These are phyloP conservation scores for Diaporthe ilicicola DNA, from an alignment of 2,329 filamentous ascomycete species.

Conservation along the genomic window DNA sequence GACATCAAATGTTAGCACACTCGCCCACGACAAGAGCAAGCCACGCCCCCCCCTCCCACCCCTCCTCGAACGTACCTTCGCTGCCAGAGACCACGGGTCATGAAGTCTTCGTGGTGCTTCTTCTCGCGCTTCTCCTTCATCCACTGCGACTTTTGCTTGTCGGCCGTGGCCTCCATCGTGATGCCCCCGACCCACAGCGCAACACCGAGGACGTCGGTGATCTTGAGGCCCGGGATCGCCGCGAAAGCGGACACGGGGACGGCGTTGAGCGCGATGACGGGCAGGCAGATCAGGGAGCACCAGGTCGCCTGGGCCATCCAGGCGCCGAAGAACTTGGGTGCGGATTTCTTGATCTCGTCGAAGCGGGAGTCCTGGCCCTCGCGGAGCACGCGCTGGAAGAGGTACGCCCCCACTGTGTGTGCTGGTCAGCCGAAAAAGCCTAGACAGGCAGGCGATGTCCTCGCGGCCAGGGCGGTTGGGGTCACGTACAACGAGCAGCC, in stretches of 20 bases:
- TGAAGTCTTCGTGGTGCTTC: constrained; percentile 72
- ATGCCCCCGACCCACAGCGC: constrained; percentile 67
- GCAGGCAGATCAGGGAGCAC: constrained; percentile 73
- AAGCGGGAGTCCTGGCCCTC: constrained; percentile 66
- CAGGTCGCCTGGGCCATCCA: constrained; percentile 69
- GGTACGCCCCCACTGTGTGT: constrained; percentile 66
- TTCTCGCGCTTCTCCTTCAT: constrained; percentile 67
- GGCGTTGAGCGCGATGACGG: constrained; percentile 70
- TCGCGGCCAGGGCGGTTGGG: background rate
- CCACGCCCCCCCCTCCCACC: fast-evolving
- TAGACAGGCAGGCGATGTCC: too few species aligned
- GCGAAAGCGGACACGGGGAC: constrained; percentile 63
- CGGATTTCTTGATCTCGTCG: constrained; percentile 49
- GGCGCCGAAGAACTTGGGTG: constrained; percentile 46
- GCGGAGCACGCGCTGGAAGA: constrained; percentile 68
- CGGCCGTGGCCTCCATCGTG: constrained; percentile 67
- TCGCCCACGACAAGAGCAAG: background rate
- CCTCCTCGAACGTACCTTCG: constrained; percentile 50
- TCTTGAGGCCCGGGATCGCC: constrained; percentile 54
- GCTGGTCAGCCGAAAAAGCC: background rate
- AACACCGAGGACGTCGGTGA: constrained; percentile 66
- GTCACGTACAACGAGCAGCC: constrained; percentile 64
- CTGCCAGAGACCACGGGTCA: constrained; percentile 70
- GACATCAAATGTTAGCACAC: background rate
- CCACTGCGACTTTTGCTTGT: constrained; percentile 72